Evolutionary conservation across 768 basidiomycete species (phyloP).

Genomic region (Macrolepiota albuminosa): DNA sequence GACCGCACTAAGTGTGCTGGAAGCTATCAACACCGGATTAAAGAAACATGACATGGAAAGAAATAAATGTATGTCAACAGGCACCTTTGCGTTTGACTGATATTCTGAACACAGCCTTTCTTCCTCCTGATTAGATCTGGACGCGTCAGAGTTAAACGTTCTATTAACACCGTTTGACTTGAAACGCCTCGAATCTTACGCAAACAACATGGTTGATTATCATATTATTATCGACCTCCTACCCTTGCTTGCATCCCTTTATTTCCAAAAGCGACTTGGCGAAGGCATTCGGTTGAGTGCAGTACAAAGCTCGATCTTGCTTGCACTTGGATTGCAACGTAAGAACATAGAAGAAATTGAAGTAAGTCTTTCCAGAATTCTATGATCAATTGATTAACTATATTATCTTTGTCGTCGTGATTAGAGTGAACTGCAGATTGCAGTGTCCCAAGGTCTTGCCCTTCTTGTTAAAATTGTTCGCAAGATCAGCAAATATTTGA

Average conservation of each 20-base stretch:
- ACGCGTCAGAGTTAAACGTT: constrained; percentile 42
- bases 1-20: constrained; percentile 82
- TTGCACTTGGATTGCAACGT: constrained; percentile 85
- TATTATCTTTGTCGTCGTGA: background rate
- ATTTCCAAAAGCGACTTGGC: constrained; percentile 73
- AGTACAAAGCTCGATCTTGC: constrained; percentile 87
- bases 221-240: constrained; percentile 93
- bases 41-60: constrained; percentile 39
- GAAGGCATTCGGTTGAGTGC: constrained; percentile 69
- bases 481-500: constrained; percentile 72
- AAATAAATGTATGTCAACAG: constrained; percentile 28
- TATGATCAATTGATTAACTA: background rate
- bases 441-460: constrained; percentile 84
- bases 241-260: constrained; percentile 74
- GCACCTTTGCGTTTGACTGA: background rate
- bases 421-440: constrained; percentile 74
- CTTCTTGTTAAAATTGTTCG: constrained; percentile 88
- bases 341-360: constrained; percentile 89
- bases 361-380: constrained; percentile 33
- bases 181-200: constrained; percentile 92
- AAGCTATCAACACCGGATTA: constrained; percentile 69
- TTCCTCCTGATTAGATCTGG: constrained; percentile 22
- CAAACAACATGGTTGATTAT: constrained; percentile 94
- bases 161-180: constrained; percentile 89
- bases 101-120: background rate